Conservation (phyloP, 129 eudicot genomes). For the Dittrichia graveolens region DNA sequence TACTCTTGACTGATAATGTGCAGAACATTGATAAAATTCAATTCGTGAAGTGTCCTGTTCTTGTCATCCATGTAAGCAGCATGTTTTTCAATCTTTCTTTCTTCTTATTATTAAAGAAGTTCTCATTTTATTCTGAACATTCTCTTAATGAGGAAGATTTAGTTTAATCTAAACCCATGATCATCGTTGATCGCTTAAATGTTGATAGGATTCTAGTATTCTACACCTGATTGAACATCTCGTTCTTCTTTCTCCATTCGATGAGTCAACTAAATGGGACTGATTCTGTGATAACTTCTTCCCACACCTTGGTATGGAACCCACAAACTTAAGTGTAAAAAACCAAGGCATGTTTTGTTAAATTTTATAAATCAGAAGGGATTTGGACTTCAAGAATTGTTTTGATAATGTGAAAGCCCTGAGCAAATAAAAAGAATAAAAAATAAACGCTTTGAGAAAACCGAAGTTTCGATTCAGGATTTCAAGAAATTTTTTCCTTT, state of each 20-base stretch:
- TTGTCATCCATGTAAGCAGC: slow-evolving; percentile 67
- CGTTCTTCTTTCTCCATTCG: background rate
- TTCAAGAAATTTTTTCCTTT: background rate
- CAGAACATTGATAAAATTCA: slow-evolving; percentile 76
- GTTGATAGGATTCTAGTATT: background rate
- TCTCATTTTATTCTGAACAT: too few relatives aligned
- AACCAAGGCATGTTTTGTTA: background rate
- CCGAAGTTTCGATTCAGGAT: background rate
- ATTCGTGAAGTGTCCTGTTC: slow-evolving; percentile 65
- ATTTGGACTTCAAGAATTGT: background rate
- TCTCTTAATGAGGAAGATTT: background rate
- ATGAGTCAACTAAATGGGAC: slow-evolving; percentile 1
- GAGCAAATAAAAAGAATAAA: background rate
- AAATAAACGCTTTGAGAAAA: background rate
- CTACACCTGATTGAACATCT: slow-evolving; percentile 5
- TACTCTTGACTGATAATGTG: slow-evolving; percentile 28
- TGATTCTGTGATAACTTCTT: background rate
- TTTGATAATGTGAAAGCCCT: background rate
- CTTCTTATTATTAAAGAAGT: background rate
- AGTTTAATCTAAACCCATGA: background rate
- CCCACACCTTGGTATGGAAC: background rate
- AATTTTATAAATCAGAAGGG: background rate
- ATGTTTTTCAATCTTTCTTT: slow-evolving; percentile 17
- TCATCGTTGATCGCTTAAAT: background rate
- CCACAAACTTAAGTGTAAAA: background rate